phyloP scores from a whole-genome alignment of 139 green algal genomes.

The Edaphochlamys debaryana region DNA sequence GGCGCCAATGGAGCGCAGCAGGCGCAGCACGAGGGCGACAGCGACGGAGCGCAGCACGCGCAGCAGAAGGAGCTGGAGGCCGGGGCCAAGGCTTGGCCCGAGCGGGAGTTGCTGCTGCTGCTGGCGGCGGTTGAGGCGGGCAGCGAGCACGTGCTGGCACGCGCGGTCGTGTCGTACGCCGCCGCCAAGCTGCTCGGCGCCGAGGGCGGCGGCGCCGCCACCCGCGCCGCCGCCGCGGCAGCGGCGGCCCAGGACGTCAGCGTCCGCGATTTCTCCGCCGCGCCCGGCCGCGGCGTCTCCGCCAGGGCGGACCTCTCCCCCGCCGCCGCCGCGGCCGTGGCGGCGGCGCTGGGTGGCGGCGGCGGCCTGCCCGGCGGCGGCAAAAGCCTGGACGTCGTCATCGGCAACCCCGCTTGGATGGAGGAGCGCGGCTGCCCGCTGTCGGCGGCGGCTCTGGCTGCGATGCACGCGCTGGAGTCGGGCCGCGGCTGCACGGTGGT shows the following conservation, averaged over 20 bases:
- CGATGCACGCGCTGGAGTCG: slow-evolving; percentile 59
- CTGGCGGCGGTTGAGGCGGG: slow-evolving; percentile 78
- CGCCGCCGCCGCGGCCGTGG: not conserved
- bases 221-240: slow-evolving; percentile 19
- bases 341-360: not conserved
- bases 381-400: slow-evolving; percentile 47
- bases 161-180: slow-evolving; percentile 74
- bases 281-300: slow-evolving; percentile 37
- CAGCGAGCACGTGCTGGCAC: slow-evolving; percentile 89
- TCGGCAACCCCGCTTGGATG: slow-evolving; percentile 84
- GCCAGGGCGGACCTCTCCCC: not conserved
- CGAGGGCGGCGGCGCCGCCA: not conserved
- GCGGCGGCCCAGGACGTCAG: not conserved
- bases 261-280: slow-evolving; percentile 20
- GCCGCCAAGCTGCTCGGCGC: not conserved
- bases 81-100: not conserved
- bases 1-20: not conserved
- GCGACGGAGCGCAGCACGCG: not conserved
- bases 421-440: slow-evolving; percentile 57
- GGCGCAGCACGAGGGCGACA: not conserved
- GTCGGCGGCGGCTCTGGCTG: slow-evolving; percentile 36
- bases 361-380: not conserved
- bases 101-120: slow-evolving; percentile 68
- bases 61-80: too few species aligned
- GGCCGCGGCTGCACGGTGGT: slow-evolving; percentile 66